Percentiles rank a stretch among this genome's conserved stretches.
These are phyloP conservation scores for Cicer arietinum DNA, from an alignment of 306 rosid species.

Conservation along the genomic window DNA sequence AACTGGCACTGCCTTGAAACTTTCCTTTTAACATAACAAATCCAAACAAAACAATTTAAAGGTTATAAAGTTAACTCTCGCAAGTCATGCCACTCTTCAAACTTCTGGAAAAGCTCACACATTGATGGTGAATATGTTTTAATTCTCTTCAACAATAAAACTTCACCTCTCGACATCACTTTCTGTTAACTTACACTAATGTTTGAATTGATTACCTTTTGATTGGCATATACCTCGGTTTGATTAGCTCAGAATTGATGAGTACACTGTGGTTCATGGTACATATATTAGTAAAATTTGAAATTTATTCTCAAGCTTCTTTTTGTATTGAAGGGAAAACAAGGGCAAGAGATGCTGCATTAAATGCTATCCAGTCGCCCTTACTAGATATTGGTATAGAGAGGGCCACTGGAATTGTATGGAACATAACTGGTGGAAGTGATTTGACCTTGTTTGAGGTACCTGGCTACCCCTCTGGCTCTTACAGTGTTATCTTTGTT, in stretches of 20 bases:
- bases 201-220: conserved; percentile 27
- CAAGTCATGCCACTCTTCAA: neutral
- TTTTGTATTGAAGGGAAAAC: conserved; percentile 79
- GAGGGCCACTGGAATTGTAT: conserved; percentile 99
- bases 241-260: conserved; percentile 28
- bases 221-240: neutral
- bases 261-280: conserved; percentile 21
- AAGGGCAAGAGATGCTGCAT: conserved; percentile 98
- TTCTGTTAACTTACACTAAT: conserved; percentile 6
- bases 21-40: conserved; percentile 23
- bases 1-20: conserved; percentile 38
- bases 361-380: conserved; percentile 98
- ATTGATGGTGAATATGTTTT: conserved; percentile 11
- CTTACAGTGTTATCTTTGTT: conserved; percentile 22
- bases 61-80: conserved; percentile 3
- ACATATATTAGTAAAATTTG: conserved; percentile 25
- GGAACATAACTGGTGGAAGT: conserved; percentile 98
- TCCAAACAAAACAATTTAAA: conserved; percentile 23
- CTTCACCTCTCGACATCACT: neutral
- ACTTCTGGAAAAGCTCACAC: conserved; percentile 21
- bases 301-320: conserved; percentile 35
- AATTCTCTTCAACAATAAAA: conserved; percentile 21
- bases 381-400: conserved; percentile 96
- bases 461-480: conserved; percentile 34
- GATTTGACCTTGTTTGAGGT: conserved; percentile 98